Base-by-base conservation (phyloP, 495 filamentous ascomycete species). In the Neurospora sp. region DNA sequence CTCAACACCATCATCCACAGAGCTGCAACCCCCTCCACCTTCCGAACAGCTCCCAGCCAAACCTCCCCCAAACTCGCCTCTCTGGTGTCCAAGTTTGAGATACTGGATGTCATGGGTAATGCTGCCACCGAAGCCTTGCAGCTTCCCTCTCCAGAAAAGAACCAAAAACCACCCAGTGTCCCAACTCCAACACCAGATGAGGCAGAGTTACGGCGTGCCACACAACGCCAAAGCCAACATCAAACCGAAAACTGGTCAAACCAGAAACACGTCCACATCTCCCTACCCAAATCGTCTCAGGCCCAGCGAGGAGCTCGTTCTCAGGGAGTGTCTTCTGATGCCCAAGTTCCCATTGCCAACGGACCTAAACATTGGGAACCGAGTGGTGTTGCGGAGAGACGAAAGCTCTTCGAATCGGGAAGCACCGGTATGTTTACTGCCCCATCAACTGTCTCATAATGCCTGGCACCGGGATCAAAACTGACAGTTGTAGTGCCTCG, bases 81-180 rank as follows among this genome's bases (percentile, higher is more conserved):
- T 4, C 74, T 85, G 5, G 76, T 83, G 38, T 83, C 82, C 22
- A 84, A 79, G 20, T 86, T 84, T 40, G 82, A 85, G 73, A 75
- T 77, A 1, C 76, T 84, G 39, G 81, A 82, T 70, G 75, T 79
- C 8, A 73, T 79, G 10, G 80, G 75, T 38, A 77, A 59, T 69
- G 40, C 70, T 61, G 75, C 80, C 41, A n/a, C 61, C 69, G 69
- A 71, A 61, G 10, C 45, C 20, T 31, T 69, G 37, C 37, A 37
- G 48, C 20, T 70, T 70, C 40, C 73, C 35, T 53, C 71, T 20
- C 72, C 69, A 17, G 35, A 44, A 48, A 65, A 69, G 20, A 40
- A 41, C 27, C 35, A 69, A 17, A 70, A 39, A 20, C 37, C 48
- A 8, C 53, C 70, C 40, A 69, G 37, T 14, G 20, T 40, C 68